A percentile compares a stretch with the other conserved stretches of the same genome.
These are phyloP conservation scores for Xerocomus potaroensis DNA, from an alignment of 768 basidiomycete species.

Conservation along the genomic window DNA sequence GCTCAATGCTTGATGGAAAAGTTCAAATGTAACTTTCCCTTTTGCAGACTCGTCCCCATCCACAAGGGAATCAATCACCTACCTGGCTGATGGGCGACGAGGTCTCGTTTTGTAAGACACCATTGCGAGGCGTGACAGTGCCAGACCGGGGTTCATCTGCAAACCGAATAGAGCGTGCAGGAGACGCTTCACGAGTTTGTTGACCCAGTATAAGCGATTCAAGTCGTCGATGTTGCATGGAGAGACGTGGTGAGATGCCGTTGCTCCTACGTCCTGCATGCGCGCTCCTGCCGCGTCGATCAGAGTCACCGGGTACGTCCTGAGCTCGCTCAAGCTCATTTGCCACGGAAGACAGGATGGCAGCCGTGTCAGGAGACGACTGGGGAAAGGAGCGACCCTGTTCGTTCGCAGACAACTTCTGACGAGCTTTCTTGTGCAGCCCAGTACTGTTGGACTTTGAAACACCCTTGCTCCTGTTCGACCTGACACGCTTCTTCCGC, in stretches of 20 bases:
- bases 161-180: constrained; percentile 46
- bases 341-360: background rate
- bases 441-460: constrained; percentile 1
- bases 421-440: constrained; percentile 8
- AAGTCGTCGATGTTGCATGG: constrained; percentile 27
- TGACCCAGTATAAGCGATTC: constrained; percentile 23
- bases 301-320: constrained; percentile 7
- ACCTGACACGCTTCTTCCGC: constrained; percentile 25
- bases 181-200: constrained; percentile 39
- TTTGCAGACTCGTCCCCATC: constrained; percentile 17
- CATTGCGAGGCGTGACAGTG: constrained; percentile 17
- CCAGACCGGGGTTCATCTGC: constrained; percentile 35
- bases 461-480: constrained; percentile 16
- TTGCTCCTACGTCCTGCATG: constrained; percentile 11
- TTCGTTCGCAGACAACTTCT: constrained; percentile 14
- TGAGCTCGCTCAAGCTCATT: constrained; percentile 6
- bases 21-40: constrained; percentile 20
- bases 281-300: constrained; percentile 23
- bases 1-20: constrained; percentile 9
- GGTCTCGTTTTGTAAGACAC: constrained; percentile 18
- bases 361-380: background rate
- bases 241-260: constrained; percentile 15
- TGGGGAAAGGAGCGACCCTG: constrained; percentile 3
- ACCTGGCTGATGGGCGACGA: constrained; percentile 8
- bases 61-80: constrained; percentile 7